Evolutionary conservation across 768 basidiomycete species (phyloP).

Genomic region (Multifurca ochricompacta): DNA sequence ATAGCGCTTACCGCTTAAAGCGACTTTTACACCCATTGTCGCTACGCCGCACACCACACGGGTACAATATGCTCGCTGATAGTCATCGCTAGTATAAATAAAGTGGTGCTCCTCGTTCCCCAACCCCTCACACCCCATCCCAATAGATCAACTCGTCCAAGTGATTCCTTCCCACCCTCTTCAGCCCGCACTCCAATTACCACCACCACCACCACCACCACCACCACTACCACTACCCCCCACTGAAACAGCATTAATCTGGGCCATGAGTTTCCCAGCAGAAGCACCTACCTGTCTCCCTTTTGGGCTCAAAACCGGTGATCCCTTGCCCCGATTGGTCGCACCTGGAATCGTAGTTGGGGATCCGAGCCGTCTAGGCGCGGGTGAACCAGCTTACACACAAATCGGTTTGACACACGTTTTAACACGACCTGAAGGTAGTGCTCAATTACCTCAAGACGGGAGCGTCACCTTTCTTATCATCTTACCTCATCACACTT

Average conservation of each 20-base stretch:
- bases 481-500: not conserved
- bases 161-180: no score
- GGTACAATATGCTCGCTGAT: no score
- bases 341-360: conserved; percentile 6
- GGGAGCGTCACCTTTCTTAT: not conserved
- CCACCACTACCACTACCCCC: not conserved
- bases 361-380: not conserved
- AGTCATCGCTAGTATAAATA: no score
- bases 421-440: not conserved
- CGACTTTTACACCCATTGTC: no score
- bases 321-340: conserved; percentile 9
- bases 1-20: no score
- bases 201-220: not conserved
- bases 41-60: no score
- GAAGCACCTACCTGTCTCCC: conserved; percentile 2
- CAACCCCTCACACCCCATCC: no score
- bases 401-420: conserved; percentile 9
- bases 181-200: no score
- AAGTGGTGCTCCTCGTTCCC: no score
- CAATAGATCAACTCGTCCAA: no score
- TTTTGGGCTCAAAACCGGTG: conserved; percentile 2
- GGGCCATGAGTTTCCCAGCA: not conserved
- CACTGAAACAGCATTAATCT: no score
- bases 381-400: not conserved
- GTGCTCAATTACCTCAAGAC: not conserved